A percentile compares a stretch with the other conserved stretches of the same genome.
phyloP scores from a whole-genome alignment of 2,329 filamentous ascomycete species.

The Emergomyces africanus region DNA sequence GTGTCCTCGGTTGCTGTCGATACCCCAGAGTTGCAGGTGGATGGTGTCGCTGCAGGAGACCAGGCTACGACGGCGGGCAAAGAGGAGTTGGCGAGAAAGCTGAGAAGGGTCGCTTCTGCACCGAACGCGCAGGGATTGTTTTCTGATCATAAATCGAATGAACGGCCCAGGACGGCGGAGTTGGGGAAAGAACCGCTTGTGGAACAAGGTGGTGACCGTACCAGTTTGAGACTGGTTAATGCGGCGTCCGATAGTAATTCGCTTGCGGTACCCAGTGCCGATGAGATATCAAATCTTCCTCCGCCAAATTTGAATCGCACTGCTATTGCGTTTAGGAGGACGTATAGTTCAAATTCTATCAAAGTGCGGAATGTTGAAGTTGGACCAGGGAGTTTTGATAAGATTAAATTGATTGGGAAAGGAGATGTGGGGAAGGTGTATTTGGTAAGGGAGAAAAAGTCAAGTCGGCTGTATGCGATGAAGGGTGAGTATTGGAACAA shows the following conservation, averaged over 20 bases:
- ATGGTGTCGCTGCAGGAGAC: conserved; percentile 52
- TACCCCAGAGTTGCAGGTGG: conserved; percentile 65
- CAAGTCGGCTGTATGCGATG: conserved; percentile 89
- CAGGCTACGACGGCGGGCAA: conserved; percentile 69
- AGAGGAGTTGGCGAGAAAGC: conserved; percentile 83
- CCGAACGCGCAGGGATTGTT: conserved; percentile 95
- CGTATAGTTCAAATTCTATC: conserved; percentile 98
- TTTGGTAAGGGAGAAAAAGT: conserved; percentile 95
- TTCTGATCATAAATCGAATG: conserved; percentile 44
- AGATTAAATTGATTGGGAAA: conserved; percentile 98
- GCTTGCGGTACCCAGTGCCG: conserved; percentile 22
- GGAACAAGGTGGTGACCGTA: conserved; percentile 41
- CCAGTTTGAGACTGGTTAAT: conserved; percentile 44
- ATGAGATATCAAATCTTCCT: conserved; percentile 22
- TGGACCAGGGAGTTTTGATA: conserved; percentile 89
- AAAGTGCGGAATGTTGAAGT: conserved; percentile 97
- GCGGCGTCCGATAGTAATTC: conserved; percentile 18
- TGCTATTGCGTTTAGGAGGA: conserved; percentile 70
- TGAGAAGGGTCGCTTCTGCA: conserved; percentile 87
- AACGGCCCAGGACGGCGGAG: conserved; percentile 73
- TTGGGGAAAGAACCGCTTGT: conserved; percentile 68
- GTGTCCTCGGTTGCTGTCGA: conserved; percentile 87
- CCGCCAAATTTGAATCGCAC: conserved; percentile 53
- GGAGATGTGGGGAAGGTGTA: conserved; percentile 99
- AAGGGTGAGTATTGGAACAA: conserved; percentile 54